Conservation (phyloP, 1,284 basidiomycete species). For the Ustilago crameri region DNA sequence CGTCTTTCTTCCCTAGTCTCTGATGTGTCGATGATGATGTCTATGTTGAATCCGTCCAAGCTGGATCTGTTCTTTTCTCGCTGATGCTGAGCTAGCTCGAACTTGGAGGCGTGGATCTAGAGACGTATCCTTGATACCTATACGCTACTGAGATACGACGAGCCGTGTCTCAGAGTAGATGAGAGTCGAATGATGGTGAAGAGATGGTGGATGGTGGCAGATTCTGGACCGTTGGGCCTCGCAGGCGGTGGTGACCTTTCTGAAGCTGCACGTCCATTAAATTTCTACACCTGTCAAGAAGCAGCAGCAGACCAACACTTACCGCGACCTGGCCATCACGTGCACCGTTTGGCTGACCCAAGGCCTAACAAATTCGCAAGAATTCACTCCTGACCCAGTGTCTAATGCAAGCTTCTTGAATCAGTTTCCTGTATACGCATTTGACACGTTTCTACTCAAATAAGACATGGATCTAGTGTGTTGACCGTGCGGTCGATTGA, state of each 20-base stretch:
- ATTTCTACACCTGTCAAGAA: constrained; percentile 26
- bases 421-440: neutral
- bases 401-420: too few relatives aligned
- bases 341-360: constrained; percentile 6
- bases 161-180: too few relatives aligned
- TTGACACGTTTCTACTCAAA: neutral
- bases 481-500: too few relatives aligned
- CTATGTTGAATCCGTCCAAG: neutral
- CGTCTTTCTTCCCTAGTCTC: neutral
- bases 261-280: constrained; percentile 30
- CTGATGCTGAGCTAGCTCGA: too few relatives aligned
- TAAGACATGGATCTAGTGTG: too few relatives aligned
- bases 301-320: constrained; percentile 29
- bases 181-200: neutral
- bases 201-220: neutral
- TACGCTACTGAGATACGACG: too few relatives aligned
- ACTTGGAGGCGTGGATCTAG: too few relatives aligned
- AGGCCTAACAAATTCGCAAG: too few relatives aligned
- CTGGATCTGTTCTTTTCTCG: neutral
- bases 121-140: too few relatives aligned
- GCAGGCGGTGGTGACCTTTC: neutral
- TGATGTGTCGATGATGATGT: neutral
- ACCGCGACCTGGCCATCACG: constrained; percentile 35
- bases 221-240: neutral
- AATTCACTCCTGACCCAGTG: too few relatives aligned